Conservation (phyloP, 2,329 filamentous ascomycete species). For the Plenodomus biglobosus region DNA sequence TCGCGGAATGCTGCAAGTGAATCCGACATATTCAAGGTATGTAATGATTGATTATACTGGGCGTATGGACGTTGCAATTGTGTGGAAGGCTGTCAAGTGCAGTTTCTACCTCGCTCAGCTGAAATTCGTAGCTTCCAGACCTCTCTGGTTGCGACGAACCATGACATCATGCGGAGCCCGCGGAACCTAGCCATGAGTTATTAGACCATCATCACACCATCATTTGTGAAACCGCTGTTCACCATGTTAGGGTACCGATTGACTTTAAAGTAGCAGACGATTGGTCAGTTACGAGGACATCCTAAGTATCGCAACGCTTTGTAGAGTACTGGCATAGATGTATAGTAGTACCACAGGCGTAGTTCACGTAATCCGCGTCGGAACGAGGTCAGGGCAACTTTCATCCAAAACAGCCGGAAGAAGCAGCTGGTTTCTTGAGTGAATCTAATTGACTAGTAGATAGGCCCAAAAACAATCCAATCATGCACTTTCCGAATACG, state of each 20-base stretch:
- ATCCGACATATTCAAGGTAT: constrained; percentile 25
- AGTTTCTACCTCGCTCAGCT: background rate
- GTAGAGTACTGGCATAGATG: no score
- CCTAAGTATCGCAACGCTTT: no score
- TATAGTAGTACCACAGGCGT: no score
- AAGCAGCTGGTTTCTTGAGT: background rate
- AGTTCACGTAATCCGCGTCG: no score
- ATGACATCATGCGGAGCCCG: constrained; percentile 16
- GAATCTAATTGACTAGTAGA: background rate
- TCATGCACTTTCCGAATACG: background rate
- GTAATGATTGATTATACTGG: background rate
- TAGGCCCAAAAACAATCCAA: background rate
- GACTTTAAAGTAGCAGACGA: no score
- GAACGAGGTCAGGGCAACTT: no score
- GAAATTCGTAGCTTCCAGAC: constrained; percentile 3
- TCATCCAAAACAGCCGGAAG: no score
- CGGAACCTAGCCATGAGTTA: constrained; percentile 8
- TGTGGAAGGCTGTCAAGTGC: background rate
- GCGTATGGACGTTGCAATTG: background rate
- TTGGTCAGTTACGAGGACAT: no score
- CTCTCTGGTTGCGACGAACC: constrained; percentile 9
- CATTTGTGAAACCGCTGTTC: background rate
- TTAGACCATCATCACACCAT: constrained; percentile 2
- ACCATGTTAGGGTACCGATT: no score
- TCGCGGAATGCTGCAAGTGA: constrained; percentile 37